These are phyloP conservation scores for Aristolochia californica DNA, from an alignment of 164 flowering plant genomes.

Conservation along the genomic window DNA sequence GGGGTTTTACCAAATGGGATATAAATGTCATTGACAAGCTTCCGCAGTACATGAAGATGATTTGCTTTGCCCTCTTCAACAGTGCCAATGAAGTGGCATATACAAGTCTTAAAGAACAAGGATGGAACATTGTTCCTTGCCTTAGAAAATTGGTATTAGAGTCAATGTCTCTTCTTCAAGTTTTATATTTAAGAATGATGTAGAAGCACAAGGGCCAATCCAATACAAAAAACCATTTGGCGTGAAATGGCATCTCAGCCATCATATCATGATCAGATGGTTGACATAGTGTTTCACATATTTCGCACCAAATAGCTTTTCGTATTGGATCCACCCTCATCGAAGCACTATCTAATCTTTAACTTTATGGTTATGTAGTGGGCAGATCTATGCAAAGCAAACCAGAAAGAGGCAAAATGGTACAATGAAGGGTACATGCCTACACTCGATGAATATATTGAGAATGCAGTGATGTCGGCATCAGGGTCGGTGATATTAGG, in stretches of 20 bases:
- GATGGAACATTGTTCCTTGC: background rate
- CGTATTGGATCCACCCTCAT: no score
- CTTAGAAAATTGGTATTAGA: conserved; percentile 2
- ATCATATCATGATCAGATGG: no score
- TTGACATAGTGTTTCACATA: no score
- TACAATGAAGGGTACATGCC: conserved; percentile 16
- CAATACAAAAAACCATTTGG: background rate
- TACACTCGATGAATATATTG: conserved; percentile 29
- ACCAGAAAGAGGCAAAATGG: conserved; percentile 40
- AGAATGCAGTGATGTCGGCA: conserved; percentile 35
- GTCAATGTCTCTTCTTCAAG: no score
- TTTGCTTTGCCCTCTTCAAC: conserved; percentile 1
- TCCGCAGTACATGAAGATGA: background rate
- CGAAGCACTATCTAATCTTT: no score
- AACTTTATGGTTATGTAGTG: conserved; percentile 18
- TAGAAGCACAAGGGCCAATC: no score
- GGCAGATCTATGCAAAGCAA: conserved; percentile 33
- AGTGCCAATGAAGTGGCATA: conserved; percentile 1
- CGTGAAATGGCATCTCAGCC: no score
- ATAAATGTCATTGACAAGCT: background rate
- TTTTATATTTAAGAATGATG: no score
- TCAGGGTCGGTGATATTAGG: conserved; percentile 23
- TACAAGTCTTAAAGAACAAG: background rate
- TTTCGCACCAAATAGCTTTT: no score
- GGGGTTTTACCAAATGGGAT: background rate